Conservation (phyloP, 371 early-diverging fungal species). For the Lichtheimia hyalospora region DNA sequence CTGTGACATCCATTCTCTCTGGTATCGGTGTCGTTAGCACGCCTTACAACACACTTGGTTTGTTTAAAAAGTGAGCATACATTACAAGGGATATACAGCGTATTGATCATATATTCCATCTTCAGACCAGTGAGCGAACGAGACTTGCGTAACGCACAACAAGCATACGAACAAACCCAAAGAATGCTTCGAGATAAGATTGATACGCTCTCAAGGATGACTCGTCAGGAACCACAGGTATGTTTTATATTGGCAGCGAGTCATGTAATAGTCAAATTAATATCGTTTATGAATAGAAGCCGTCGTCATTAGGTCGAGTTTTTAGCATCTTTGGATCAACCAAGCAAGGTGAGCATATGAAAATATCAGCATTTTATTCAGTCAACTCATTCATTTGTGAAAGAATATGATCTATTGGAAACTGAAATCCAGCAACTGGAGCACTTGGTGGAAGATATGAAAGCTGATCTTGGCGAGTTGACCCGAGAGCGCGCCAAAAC, state of each 20-base stretch:
- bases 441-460: conserved; percentile 28
- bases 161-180: conserved; percentile 35
- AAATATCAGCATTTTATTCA: background rate
- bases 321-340: background rate
- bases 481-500: conserved; percentile 45
- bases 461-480: conserved; percentile 37
- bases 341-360: conserved; percentile 2
- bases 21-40: conserved; percentile 94
- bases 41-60: conserved; percentile 66
- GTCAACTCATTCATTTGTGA: background rate
- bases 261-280: background rate
- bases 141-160: conserved; percentile 33
- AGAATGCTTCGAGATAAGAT: conserved; percentile 31
- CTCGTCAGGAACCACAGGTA: background rate
- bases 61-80: conserved; percentile 20
- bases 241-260: background rate
- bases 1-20: conserved; percentile 88
- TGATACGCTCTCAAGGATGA: background rate
- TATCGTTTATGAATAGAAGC: background rate
- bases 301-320: conserved; percentile 3
- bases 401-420: conserved; percentile 23
- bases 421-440: conserved; percentile 38
- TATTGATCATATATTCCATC: background rate
- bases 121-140: conserved; percentile 31
- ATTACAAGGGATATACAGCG: background rate